These are phyloP conservation scores for Oryza rufipogon DNA, from an alignment of 176 grass and related monocot genomes.

Conservation along the genomic window DNA sequence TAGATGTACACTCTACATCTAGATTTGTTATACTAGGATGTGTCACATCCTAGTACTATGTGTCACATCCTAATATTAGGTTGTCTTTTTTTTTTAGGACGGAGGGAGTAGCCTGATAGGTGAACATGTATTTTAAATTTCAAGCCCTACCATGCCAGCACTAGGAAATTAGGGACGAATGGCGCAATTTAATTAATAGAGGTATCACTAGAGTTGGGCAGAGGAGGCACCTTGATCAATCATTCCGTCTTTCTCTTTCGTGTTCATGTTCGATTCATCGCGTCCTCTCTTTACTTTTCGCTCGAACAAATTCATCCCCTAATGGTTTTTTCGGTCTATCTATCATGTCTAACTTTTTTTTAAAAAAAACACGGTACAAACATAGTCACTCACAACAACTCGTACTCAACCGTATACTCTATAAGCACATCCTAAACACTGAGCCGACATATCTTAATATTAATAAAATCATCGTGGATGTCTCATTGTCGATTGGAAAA, in stretches of 20 bases:
- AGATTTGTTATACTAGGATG: too few relatives aligned
- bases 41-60: too few relatives aligned
- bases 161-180: background rate
- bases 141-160: background rate
- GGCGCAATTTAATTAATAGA: background rate
- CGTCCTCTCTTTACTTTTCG: background rate
- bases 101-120: background rate
- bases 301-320: background rate
- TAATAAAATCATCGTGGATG: too few relatives aligned
- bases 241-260: background rate
- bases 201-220: background rate
- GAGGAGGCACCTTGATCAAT: background rate
- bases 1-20: too few relatives aligned
- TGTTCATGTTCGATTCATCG: conserved; percentile 33
- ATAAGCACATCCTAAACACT: accelerated
- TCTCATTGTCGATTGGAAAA: too few relatives aligned
- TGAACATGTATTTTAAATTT: background rate
- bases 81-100: too few relatives aligned
- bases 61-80: too few relatives aligned
- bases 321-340: conserved; percentile 14
- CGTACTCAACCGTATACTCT: too few relatives aligned
- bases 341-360: background rate
- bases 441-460: too few relatives aligned
- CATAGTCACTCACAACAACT: too few relatives aligned
- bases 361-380: too few relatives aligned